These are phyloP conservation scores for Spathaspora passalidarum DNA, from an alignment of 805 yeast species.

Conservation along the genomic window DNA sequence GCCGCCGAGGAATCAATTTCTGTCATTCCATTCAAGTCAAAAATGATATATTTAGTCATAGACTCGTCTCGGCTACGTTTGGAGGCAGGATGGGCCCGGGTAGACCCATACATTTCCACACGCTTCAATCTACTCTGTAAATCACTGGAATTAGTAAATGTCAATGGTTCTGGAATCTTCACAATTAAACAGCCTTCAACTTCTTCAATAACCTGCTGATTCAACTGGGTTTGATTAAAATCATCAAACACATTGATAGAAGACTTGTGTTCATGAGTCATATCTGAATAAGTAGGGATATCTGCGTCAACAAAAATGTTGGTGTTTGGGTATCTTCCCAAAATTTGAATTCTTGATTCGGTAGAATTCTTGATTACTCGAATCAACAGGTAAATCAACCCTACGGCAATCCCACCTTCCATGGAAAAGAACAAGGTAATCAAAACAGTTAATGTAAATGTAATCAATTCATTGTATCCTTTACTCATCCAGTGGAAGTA, in stretches of 20 bases:
- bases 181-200: conserved; percentile 44
- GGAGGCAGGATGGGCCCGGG: conserved; percentile 42
- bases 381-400: conserved; percentile 74
- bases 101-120: conserved; percentile 42
- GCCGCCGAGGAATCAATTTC: conserved; percentile 43
- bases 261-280: conserved; percentile 7
- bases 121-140: conserved; percentile 35
- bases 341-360: conserved; percentile 41
- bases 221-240: conserved; percentile 32
- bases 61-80: conserved; percentile 31
- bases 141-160: conserved; percentile 41
- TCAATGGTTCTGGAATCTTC: conserved; percentile 43
- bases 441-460: conserved; percentile 37
- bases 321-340: conserved; percentile 42
- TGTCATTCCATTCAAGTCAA: conserved; percentile 42
- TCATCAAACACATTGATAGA: conserved; percentile 34
- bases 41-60: conserved; percentile 40
- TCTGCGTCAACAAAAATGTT: conserved; percentile 43
- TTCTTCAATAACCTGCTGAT: conserved; percentile 36
- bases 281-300: conserved; percentile 12
- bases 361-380: conserved; percentile 54
- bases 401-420: conserved; percentile 88
- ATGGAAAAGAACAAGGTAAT: conserved; percentile 55
- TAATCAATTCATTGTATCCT: conserved; percentile 73
- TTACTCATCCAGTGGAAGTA: conserved; percentile 66